Base-by-base conservation (phyloP, 2,329 filamentous ascomycete species). In the Aspergillus sp. region DNA sequence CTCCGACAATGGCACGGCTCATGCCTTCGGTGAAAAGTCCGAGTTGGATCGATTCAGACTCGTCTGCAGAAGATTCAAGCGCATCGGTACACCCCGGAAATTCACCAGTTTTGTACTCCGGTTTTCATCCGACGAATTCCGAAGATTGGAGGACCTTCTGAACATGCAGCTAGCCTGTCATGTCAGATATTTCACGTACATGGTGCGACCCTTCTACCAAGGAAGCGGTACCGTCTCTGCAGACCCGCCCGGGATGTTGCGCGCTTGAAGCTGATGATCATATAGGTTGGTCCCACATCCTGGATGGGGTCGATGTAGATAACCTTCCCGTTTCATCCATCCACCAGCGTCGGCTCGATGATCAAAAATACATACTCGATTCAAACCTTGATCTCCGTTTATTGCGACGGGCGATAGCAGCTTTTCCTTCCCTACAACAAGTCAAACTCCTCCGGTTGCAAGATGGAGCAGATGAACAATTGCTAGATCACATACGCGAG, bases 371-470 rank as follows among this genome's bases (percentile, higher is more conserved):
- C 17, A 80, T 89, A 45, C 74, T 87, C 55, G 72, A 77, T 39
- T 79, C 78, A 2, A 73, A 80, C 53, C 78, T 82, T 62, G 86
- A 89, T 66, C 76, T 81, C 41, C 70, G 73, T 13, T 78, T 85
- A 17, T 74, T 89, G 36, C 82, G 79, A 60, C 79, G 80, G 59
- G 85, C 85, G 17, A 81, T 88, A 63, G 75, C 77, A 36, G 82
- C 83, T 1, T 89, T 90, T 67, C 82, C 80, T 2, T 81, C 81
- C 28, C 79, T 90, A 10, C 85, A 88, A 67, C 84, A 89, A 68
- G 81, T 90, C 54, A 86, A 89, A 62, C 81, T 90, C 13, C 80
- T 90, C 25, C 83, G 85, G 5, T 76, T 89, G 12, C 83, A 86
- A 64, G 86, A 89, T 62, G 77, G 82, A 61, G 80, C 85, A 61